These are phyloP conservation scores for Termitomyces sp. DNA, from an alignment of 768 basidiomycete species.

Conservation along the genomic window DNA sequence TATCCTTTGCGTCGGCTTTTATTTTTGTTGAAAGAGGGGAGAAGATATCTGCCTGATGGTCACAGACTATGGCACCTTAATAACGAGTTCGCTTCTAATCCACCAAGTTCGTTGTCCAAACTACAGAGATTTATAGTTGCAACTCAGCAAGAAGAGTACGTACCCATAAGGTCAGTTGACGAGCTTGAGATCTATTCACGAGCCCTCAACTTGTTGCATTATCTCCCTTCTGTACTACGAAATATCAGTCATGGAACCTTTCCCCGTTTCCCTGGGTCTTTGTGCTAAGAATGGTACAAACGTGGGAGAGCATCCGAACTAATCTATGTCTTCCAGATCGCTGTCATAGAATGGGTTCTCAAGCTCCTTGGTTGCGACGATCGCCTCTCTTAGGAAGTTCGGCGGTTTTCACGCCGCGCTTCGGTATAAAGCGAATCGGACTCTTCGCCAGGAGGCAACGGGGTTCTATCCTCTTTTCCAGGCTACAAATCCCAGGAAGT, in stretches of 20 bases:
- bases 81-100: neutral
- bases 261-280: neutral
- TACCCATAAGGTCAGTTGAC: neutral
- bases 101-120: neutral
- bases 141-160: neutral
- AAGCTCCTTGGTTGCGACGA: constrained; percentile 1
- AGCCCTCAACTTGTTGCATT: neutral
- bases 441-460: neutral
- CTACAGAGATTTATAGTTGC: neutral
- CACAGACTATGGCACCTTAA: neutral
- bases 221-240: neutral
- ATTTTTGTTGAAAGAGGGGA: neutral
- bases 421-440: neutral
- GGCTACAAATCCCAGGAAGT: neutral
- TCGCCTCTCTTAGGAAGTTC: constrained; percentile 1
- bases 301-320: neutral
- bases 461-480: neutral
- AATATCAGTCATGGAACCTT: neutral
- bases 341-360: neutral
- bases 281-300: neutral
- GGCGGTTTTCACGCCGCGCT: neutral
- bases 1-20: neutral
- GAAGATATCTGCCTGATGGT: neutral
- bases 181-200: neutral
- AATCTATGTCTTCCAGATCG: neutral